Base-by-base conservation (phyloP, 148 eudicot species). In the Rhododendron henanense region DNA sequence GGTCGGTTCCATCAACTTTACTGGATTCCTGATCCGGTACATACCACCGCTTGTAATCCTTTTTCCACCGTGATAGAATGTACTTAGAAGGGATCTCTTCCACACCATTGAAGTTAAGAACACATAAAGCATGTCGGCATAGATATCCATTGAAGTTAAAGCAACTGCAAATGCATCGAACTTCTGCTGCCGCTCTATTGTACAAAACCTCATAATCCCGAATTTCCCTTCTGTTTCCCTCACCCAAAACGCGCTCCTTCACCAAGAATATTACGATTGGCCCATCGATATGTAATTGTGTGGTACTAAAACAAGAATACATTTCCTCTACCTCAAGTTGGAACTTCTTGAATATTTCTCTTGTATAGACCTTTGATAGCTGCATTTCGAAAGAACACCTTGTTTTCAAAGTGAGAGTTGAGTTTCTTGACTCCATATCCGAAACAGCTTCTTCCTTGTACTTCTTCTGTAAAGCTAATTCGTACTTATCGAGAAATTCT, bases 271-370 rank as follows among this genome's bases (percentile, higher is more conserved):
- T 92, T 23, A 90, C 77, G 47, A 88, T 85, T 23, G 93, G 91
- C 33, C 96, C 96, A 35, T 94, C 94, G 23, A 88, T 73, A 41
- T 93, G 96, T 48, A 94, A 67, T 61, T 91, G 94, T 10, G 94
- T 92, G 21, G 95, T 94, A 78, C 95, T 93, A 81, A 94, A 94
- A 87, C 98, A 95, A 23, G 98, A 92, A 85, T 93, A 92, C 96
- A 95, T 95, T 83, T 92, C 98, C 87, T 94, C 96, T 73, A 95
- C 98, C 88, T 95, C 96, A 61, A 91, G 41, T 86, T 93, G 96
- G 35, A 94, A 94, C 83, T 88, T 94, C 83, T 83, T 87, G 84
- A 94, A 94, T 37, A 95, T 90, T 81, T 90, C 94, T 75, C 86
- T 87, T 19, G 98, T 95, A 50, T 91, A 95, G 69, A 94, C 65